A percentile compares a stretch with the other conserved stretches of the same genome.
Conservation (phyloP, 2,329 filamentous ascomycete genomes). For the Apiospora arundinis region DNA sequence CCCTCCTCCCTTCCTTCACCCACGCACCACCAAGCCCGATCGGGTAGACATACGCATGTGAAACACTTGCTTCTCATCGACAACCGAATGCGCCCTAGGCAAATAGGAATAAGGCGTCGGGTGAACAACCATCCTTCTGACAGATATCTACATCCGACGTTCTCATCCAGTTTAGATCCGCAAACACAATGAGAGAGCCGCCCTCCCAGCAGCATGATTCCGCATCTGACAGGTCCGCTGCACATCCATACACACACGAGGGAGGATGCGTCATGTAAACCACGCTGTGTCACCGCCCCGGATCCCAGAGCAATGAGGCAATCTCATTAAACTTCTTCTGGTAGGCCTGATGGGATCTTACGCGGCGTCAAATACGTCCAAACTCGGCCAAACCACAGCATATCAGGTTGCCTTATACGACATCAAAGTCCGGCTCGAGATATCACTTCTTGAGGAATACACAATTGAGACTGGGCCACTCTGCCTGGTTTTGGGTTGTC, state of each 20-base stretch:
- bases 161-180: neutral
- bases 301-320: neutral
- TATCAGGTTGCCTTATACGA: neutral
- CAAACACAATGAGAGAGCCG: neutral
- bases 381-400: neutral
- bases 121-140: neutral
- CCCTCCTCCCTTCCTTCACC: neutral
- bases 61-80: neutral
- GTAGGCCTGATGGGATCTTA: neutral
- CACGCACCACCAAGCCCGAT: neutral
- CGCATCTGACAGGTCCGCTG: slow-evolving; percentile 8
- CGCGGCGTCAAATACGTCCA: neutral
- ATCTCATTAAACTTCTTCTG: slow-evolving; percentile 4
- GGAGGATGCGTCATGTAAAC: slow-evolving; percentile 2
- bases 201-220: neutral
- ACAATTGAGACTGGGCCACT: neutral
- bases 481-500: neutral
- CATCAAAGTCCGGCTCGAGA: neutral
- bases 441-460: neutral
- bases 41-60: neutral
- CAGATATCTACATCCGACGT: neutral
- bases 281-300: neutral
- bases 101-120: neutral
- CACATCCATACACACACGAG: neutral
- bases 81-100: neutral